Evolutionary conservation across 1,139 yeast species (phyloP), one percentile per base, ranked within the genome.

Genomic region (Blastobotrys indianensis): DNA sequence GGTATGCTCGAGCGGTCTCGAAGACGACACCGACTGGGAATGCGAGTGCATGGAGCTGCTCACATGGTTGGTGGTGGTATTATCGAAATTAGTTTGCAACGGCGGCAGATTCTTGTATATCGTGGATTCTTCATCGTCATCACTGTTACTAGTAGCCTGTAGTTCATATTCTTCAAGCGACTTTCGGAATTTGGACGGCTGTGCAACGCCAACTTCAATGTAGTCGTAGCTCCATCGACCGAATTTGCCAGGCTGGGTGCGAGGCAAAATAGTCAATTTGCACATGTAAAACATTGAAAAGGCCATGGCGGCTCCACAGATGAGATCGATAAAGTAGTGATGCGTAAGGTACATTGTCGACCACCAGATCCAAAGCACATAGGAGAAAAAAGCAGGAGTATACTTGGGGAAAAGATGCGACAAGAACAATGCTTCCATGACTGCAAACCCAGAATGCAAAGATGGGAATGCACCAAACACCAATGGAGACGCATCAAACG

Each of bases 391-490:
- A 11, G 82, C 58, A 4, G 81, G 76, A 10, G 77, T 73, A 49
- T 70, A 72, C 46, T 68, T 73, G 20, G 97, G 97, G 64, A 90
- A 88, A 50, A 87, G 69, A 72, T 87, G 87, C 36, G 82, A 73
- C 58, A 90, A 72, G 64, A 90, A 90, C 53, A 88, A 70, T 4
- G 92, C 95, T 63, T 88, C 95, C 87, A 90, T 85, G 3, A 88
- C 84, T 3, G 97, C 88, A 63, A 90, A 85, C 17, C 94, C 97
- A 3, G 95, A 83, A 62, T 90, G 98, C 59, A 92, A 73, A 2
- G 96, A 88, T 2, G 99, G 99, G 71, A 92, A 88, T 0, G 99
- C 99, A 39, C 99, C 99, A 68, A 92, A 92, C 36, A 92, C 90
- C 49, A 90, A 84, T 2, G 98, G 97, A 3, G 96, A 85, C 53